These are phyloP conservation scores for Diphasiastrum complanatum DNA, from an alignment of 83 land plant species.

Conservation along the genomic window DNA sequence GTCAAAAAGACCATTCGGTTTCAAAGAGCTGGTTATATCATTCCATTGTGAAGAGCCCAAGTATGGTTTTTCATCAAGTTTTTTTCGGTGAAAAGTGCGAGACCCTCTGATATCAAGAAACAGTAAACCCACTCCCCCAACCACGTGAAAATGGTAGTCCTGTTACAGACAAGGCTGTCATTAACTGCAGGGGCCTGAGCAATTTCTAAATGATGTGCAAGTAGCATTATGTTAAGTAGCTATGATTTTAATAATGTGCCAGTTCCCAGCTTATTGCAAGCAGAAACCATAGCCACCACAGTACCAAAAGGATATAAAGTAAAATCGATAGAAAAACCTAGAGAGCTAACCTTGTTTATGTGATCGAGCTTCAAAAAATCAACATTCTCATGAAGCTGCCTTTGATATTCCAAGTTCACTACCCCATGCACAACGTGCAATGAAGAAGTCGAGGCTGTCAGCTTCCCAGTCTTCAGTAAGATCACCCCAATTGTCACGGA, in stretches of 20 bases:
- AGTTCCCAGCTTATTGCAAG: neutral
- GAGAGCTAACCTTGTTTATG: slow-evolving; percentile 31
- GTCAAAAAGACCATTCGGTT: slow-evolving; percentile 27
- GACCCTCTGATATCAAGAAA: slow-evolving; percentile 49
- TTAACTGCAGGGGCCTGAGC: neutral
- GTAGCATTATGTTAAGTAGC: slow-evolving; percentile 1
- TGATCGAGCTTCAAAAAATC: slow-evolving; percentile 28
- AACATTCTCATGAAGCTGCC: slow-evolving; percentile 40
- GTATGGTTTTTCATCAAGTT: slow-evolving; percentile 32
- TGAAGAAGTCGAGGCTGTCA: slow-evolving; percentile 30
- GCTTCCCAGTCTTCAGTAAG: slow-evolving; percentile 27
- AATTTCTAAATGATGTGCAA: no score
- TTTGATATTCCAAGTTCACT: slow-evolving; percentile 42
- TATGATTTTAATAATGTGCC: neutral
- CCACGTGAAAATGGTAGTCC: slow-evolving; percentile 46
- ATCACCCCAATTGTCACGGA: slow-evolving; percentile 52
- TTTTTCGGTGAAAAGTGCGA: slow-evolving; percentile 40
- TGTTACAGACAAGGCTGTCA: slow-evolving; percentile 11
- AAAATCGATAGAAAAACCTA: neutral
- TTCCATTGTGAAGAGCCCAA: slow-evolving; percentile 38
- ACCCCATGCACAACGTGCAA: slow-evolving; percentile 47
- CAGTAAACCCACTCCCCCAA: slow-evolving; percentile 43
- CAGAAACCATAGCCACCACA: neutral
- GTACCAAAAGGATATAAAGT: neutral
- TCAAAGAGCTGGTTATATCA: slow-evolving; percentile 32